Conservation (phyloP, 73 alveolate genomes). For the Paramecium tetraurelia region DNA sequence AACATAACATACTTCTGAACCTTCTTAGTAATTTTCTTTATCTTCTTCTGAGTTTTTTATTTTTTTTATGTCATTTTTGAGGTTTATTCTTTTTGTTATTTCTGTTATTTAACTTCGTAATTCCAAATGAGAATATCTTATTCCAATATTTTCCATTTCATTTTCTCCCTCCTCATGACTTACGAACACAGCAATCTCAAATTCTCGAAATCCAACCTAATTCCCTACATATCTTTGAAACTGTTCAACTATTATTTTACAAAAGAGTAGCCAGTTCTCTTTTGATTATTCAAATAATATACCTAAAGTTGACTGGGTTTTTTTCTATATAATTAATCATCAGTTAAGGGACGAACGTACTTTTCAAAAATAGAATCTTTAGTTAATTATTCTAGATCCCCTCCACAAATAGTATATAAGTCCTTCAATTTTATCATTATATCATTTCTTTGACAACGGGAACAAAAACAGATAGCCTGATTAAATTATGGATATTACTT, state of each 20-base stretch:
- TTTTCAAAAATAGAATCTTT: conserved; percentile 35
- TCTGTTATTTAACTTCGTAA: neutral
- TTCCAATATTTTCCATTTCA: conserved; percentile 7
- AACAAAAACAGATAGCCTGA: conserved; percentile 35
- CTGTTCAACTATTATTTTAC: neutral
- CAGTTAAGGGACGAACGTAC: neutral
- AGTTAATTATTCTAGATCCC: neutral
- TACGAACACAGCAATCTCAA: conserved; percentile 15
- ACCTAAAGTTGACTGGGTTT: neutral
- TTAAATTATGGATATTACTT: neutral
- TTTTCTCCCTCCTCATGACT: conserved; percentile 21
- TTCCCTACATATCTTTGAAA: conserved; percentile 17
- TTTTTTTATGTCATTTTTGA: neutral
- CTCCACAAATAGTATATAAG: conserved; percentile 29
- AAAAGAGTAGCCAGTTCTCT: conserved; percentile 23
- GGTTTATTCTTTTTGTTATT: neutral
- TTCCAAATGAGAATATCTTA: neutral
- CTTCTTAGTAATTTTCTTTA: neutral
- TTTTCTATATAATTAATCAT: neutral
- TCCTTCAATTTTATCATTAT: conserved; percentile 16
- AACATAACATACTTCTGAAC: neutral
- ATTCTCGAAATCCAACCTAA: conserved; percentile 15
- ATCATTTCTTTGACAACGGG: conserved; percentile 30
- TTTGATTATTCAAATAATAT: neutral
- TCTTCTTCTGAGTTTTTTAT: neutral